phyloP scores from a whole-genome alignment of 2,329 filamentous ascomycete species.

The Neofusicoccum sp. region DNA sequence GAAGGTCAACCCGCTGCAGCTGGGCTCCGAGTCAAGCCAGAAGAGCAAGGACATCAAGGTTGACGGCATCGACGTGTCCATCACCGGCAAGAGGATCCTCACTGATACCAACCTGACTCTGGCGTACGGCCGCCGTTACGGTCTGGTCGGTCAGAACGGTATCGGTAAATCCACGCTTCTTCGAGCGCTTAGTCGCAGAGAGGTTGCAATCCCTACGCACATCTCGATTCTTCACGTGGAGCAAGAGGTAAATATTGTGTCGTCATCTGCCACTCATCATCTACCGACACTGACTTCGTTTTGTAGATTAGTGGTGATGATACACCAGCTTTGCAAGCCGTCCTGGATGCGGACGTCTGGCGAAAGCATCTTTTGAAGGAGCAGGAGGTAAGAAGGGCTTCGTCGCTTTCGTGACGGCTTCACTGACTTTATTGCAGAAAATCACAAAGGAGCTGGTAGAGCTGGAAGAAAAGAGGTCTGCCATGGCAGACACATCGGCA shows the following conservation, averaged over 20 bases:
- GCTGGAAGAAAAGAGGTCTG: constrained; percentile 73
- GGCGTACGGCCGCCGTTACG: constrained; percentile 89
- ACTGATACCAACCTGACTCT: constrained; percentile 88
- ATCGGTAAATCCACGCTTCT: constrained; percentile 85
- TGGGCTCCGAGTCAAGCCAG: constrained; percentile 64
- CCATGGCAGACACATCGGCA: constrained; percentile 85
- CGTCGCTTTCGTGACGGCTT: not conserved
- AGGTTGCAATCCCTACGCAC: constrained; percentile 90
- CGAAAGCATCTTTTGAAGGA: constrained; percentile 90
- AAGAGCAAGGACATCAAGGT: constrained; percentile 99
- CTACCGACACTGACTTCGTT: not conserved
- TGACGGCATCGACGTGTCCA: constrained; percentile 92
- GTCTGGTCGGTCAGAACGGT: constrained; percentile 98
- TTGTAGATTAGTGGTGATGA: constrained; percentile 85
- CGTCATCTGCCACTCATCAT: not conserved
- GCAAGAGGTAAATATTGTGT: constrained; percentile 69
- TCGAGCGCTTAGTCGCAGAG: constrained; percentile 85
- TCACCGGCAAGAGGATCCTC: constrained; percentile 83
- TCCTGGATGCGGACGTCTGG: constrained; percentile 97
- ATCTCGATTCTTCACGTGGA: constrained; percentile 99
- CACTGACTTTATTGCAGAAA: constrained; percentile 52
- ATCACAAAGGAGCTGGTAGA: constrained; percentile 72
- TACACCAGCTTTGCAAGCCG: constrained; percentile 89
- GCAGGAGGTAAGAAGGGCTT: constrained; percentile 63
- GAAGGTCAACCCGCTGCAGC: constrained; percentile 93